A percentile compares a stretch with the other conserved stretches of the same genome.
Conservation (phyloP, 1,284 basidiomycete genomes). For the Apiotrichum gracile region DNA sequence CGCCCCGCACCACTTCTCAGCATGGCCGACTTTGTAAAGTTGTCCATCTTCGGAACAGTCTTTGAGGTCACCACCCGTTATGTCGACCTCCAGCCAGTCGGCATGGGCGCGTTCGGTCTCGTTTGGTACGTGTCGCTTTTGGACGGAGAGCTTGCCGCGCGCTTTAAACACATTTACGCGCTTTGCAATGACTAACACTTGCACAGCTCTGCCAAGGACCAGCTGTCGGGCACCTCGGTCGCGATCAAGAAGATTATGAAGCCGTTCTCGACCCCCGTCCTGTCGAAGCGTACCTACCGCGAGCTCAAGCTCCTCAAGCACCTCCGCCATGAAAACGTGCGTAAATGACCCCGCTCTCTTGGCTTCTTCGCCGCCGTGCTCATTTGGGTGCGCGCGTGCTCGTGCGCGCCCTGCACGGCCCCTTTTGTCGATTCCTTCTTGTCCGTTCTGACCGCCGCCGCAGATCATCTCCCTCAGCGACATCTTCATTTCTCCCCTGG, state of each 20-base stretch:
- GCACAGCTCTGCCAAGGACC: conserved; percentile 88
- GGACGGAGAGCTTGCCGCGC: no score
- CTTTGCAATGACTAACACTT: conserved; percentile 1
- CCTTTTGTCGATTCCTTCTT: no score
- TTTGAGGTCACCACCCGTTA: conserved; percentile 90
- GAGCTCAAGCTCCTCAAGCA: conserved; percentile 98
- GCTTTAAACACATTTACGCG: neutral
- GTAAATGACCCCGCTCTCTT: no score
- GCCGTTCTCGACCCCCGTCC: conserved; percentile 94
- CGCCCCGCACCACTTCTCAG: conserved; percentile 1
- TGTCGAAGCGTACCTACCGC: conserved; percentile 94
- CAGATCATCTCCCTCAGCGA: conserved; percentile 98
- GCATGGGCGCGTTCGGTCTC: conserved; percentile 97
- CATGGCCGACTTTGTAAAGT: conserved; percentile 79
- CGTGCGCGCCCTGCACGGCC: no score
- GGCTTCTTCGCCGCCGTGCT: no score
- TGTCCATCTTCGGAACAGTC: conserved; percentile 90
- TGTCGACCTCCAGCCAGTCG: conserved; percentile 99
- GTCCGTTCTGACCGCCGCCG: conserved; percentile 6
- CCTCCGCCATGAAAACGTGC: conserved; percentile 95
- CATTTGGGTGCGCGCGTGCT: no score
- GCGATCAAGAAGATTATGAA: conserved; percentile 99
- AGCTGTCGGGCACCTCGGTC: conserved; percentile 87
- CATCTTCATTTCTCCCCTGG: conserved; percentile 97
- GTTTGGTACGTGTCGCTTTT: conserved; percentile 89